Conservation (phyloP, 164 flowering plant species). For the Tetracentron sinense region DNA sequence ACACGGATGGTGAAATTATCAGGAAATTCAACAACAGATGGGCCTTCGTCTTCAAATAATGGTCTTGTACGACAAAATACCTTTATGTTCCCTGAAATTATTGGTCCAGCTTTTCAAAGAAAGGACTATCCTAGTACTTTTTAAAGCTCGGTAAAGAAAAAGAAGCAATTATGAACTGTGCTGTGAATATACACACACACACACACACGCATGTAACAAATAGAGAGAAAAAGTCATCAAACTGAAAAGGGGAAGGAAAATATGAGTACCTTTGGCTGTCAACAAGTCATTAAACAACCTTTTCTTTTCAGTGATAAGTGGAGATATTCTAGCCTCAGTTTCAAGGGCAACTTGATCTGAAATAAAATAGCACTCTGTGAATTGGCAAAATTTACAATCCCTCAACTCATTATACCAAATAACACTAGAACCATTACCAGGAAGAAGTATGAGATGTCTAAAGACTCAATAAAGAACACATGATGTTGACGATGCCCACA, state of each 20-base stretch:
- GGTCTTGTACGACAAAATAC: conserved; percentile 92
- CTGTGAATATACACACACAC: background rate
- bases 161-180: background rate
- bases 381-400: background rate
- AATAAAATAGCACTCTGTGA: background rate
- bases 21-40: conserved; percentile 83
- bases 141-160: conserved; percentile 2
- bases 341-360: conserved; percentile 90
- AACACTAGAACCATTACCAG: background rate
- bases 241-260: conserved; percentile 11
- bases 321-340: conserved; percentile 81
- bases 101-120: conserved; percentile 13
- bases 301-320: conserved; percentile 80
- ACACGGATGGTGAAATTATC: conserved; percentile 81
- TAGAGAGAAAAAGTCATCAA: background rate
- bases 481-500: background rate
- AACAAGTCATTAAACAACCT: conserved; percentile 88
- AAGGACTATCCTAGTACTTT: background rate
- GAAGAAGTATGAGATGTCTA: too few relatives aligned
- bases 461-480: background rate
- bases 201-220: too few relatives aligned
- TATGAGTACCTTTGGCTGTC: conserved; percentile 81
- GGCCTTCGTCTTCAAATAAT: conserved; percentile 90
- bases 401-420: background rate
- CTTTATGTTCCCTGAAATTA: conserved; percentile 75